These are phyloP conservation scores for Cadophora sp. DNA, from an alignment of 2,329 filamentous ascomycete genomes.

Conservation along the genomic window DNA sequence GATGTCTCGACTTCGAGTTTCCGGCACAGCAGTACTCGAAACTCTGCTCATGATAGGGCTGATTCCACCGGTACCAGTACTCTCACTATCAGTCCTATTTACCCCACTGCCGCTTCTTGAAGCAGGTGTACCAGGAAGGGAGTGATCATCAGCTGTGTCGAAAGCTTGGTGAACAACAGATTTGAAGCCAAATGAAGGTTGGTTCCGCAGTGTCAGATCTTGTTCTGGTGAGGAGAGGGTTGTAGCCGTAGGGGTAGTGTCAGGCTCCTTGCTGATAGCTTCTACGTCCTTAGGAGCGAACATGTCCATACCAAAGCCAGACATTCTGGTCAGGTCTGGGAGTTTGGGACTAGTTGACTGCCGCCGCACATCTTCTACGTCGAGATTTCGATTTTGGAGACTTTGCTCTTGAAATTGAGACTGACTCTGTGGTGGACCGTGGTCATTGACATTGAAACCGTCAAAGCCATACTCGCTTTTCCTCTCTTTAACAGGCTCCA, in stretches of 20 bases:
- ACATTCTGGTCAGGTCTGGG: constrained; percentile 64
- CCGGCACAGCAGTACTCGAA: constrained; percentile 51
- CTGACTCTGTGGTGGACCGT: constrained; percentile 14
- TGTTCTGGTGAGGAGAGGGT: constrained; percentile 13
- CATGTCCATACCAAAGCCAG: constrained; percentile 65
- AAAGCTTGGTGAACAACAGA: constrained; percentile 71
- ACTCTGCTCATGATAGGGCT: constrained; percentile 68
- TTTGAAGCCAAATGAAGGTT: constrained; percentile 60
- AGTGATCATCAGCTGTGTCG: constrained; percentile 60
- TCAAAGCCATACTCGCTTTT: constrained; percentile 66
- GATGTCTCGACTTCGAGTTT: constrained; percentile 46
- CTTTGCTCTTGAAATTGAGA: constrained; percentile 21
- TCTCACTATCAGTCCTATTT: constrained; percentile 66
- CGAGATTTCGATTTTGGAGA: constrained; percentile 17
- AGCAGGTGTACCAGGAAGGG: constrained; percentile 57
- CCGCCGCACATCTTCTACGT: constrained; percentile 34
- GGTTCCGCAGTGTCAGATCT: constrained; percentile 52
- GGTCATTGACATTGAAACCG: constrained; percentile 43
- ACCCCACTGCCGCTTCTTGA: constrained; percentile 56
- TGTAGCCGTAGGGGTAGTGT: constrained; percentile 20
- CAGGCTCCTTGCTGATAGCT: constrained; percentile 23
- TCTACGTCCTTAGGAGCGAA: constrained; percentile 50
- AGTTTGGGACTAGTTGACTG: constrained; percentile 62
- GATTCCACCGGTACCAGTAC: constrained; percentile 56
- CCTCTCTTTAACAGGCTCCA: constrained; percentile 63